Percentiles rank a stretch among this genome's conserved stretches.
These are phyloP conservation scores for Lentithecium fluviatile DNA, from an alignment of 495 filamentous ascomycete genomes.

Conservation along the genomic window DNA sequence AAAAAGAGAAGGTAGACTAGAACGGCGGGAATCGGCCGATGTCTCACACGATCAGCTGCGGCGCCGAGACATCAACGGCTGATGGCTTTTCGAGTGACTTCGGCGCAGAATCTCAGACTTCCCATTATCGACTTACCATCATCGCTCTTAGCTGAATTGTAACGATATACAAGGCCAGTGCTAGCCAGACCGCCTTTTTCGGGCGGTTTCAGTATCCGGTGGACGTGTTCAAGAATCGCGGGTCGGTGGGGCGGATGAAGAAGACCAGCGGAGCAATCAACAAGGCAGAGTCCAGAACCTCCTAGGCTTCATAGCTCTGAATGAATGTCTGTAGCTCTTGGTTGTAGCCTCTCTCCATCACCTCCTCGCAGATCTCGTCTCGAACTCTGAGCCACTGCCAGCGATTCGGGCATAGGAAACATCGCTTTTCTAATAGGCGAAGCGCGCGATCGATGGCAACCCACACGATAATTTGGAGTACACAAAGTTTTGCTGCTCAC, in stretches of 20 bases:
- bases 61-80: neutral
- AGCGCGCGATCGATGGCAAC: constrained; percentile 71
- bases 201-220: constrained; percentile 62
- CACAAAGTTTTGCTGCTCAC: constrained; percentile 68
- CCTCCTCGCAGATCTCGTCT: constrained; percentile 67
- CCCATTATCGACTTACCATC: constrained; percentile 58
- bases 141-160: constrained; percentile 62
- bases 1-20: neutral
- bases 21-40: neutral
- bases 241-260: constrained; percentile 72
- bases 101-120: neutral
- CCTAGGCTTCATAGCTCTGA: constrained; percentile 68
- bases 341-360: constrained; percentile 72
- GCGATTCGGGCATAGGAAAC: constrained; percentile 67
- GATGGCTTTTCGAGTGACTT: neutral
- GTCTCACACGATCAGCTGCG: neutral
- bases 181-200: constrained; percentile 72
- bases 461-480: constrained; percentile 75
- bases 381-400: constrained; percentile 59
- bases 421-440: constrained; percentile 66
- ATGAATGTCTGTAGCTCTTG: constrained; percentile 61
- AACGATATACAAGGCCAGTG: constrained; percentile 68
- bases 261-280: constrained; percentile 72
- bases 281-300: constrained; percentile 67
- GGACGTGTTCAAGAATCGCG: constrained; percentile 67